Percentiles rank a stretch among this genome's conserved stretches.
Conservation (phyloP, 2,329 filamentous ascomycete species). For the Pyrenochaeta sp. region DNA sequence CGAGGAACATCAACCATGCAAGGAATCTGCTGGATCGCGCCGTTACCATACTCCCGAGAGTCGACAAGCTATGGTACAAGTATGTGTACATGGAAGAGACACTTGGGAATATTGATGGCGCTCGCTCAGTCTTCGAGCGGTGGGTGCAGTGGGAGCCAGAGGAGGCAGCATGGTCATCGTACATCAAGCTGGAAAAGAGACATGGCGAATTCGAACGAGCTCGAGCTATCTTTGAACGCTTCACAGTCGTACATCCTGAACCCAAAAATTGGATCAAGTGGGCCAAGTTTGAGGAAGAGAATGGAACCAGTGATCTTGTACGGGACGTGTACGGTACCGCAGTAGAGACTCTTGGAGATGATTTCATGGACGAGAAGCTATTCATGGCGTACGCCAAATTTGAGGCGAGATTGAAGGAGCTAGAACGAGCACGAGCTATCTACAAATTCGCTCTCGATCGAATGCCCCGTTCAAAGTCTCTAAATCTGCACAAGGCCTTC, state of each 20-base stretch:
- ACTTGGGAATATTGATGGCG: slow-evolving; percentile 90
- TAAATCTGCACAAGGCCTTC: slow-evolving; percentile 88
- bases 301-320: slow-evolving; percentile 88
- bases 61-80: slow-evolving; percentile 99
- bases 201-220: slow-evolving; percentile 92
- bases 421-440: slow-evolving; percentile 90
- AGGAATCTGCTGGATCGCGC: slow-evolving; percentile 93
- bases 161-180: slow-evolving; percentile 92
- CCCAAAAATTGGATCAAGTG: slow-evolving; percentile 99
- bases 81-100: slow-evolving; percentile 99
- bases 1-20: slow-evolving; percentile 82
- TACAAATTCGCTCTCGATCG: slow-evolving; percentile 97
- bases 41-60: slow-evolving; percentile 87
- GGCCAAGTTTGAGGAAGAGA: slow-evolving; percentile 96
- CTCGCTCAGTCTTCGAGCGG: slow-evolving; percentile 91
- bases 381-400: slow-evolving; percentile 97
- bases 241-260: slow-evolving; percentile 92
- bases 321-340: slow-evolving; percentile 90
- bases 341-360: slow-evolving; percentile 88
- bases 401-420: slow-evolving; percentile 93
- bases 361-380: slow-evolving; percentile 94
- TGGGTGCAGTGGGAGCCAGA: slow-evolving; percentile 99
- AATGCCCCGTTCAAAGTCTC: slow-evolving; percentile 85
- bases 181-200: slow-evolving; percentile 96
- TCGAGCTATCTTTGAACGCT: slow-evolving; percentile 87